Percentiles rank a stretch among this genome's conserved stretches.
These are phyloP conservation scores for Pascua guehoae DNA, from an alignment of 1,284 basidiomycete species.

Conservation along the genomic window DNA sequence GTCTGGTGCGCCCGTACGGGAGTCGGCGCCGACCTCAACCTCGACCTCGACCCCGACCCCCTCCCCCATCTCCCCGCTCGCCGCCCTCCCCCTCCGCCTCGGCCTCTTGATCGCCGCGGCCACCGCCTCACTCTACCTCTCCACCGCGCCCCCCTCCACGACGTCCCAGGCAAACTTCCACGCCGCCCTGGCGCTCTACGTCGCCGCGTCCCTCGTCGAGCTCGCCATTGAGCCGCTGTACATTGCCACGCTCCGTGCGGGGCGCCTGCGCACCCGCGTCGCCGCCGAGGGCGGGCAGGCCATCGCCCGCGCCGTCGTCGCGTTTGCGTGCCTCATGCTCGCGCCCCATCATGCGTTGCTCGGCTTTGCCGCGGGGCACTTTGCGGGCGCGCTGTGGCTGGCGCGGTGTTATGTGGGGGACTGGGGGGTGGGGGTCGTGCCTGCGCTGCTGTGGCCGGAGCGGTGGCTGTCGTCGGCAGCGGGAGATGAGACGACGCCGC, in stretches of 20 bases:
- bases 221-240: constrained; percentile 79
- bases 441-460: constrained; percentile 53
- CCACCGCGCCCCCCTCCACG: constrained; percentile 55
- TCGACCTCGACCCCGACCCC: too few species aligned
- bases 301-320: constrained; percentile 65
- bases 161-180: constrained; percentile 63
- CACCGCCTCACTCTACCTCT: constrained; percentile 56
- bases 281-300: constrained; percentile 79
- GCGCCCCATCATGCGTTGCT: constrained; percentile 55
- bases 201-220: constrained; percentile 68
- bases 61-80: constrained; percentile 4
- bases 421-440: constrained; percentile 71
- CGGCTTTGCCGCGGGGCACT: constrained; percentile 77
- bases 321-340: constrained; percentile 60
- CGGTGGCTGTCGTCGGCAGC: constrained; percentile 27
- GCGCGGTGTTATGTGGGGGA: constrained; percentile 59
- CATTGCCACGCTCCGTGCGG: constrained; percentile 65
- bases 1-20: neutral
- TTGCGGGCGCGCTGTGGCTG: constrained; percentile 60
- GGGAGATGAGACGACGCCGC: constrained; percentile 1
- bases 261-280: constrained; percentile 63
- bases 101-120: constrained; percentile 57
- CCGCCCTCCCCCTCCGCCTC: constrained; percentile 61
- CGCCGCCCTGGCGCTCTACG: constrained; percentile 65
- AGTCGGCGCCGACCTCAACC: too few species aligned